Evolutionary conservation across 257 asterid genomes (phyloP).

Genomic region (Petunia secreta): DNA sequence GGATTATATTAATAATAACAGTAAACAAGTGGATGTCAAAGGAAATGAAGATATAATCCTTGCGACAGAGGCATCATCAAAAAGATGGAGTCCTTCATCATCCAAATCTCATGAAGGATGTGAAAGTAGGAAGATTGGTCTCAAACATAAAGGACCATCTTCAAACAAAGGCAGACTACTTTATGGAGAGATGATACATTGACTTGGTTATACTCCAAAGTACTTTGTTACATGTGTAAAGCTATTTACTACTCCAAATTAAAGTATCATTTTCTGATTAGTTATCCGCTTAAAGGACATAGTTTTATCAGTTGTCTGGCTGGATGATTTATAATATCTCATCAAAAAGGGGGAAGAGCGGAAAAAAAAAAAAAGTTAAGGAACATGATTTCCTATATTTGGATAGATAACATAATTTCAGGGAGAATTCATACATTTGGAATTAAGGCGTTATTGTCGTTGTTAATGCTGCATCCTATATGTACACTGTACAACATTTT

Average conservation of each 20-base stretch:
- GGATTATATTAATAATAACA: not conserved
- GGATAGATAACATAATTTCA: no score
- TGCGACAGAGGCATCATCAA: slow-evolving; percentile 9
- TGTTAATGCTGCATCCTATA: no score
- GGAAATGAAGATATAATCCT: not conserved
- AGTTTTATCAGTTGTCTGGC: no score
- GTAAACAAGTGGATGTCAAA: not conserved
- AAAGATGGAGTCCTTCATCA: slow-evolving; percentile 17
- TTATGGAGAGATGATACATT: slow-evolving; percentile 25
- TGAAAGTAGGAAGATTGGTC: slow-evolving; percentile 7
- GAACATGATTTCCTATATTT: no score
- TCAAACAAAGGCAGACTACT: slow-evolving; percentile 14
- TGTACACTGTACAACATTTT: no score
- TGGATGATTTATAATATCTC: no score
- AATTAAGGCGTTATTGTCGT: no score
- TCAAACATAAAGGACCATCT: slow-evolving; percentile 17
- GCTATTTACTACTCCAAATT: not conserved
- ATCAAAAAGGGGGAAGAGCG: no score
- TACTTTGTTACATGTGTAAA: not conserved
- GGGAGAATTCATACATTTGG: no score
- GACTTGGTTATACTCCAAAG: not conserved
- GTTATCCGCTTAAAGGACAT: no score
- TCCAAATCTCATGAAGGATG: slow-evolving; percentile 15
- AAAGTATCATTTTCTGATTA: no score
- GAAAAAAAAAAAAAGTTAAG: no score